Conservation (phyloP, 1,284 basidiomycete species). For the Apiotrichum sp. region DNA sequence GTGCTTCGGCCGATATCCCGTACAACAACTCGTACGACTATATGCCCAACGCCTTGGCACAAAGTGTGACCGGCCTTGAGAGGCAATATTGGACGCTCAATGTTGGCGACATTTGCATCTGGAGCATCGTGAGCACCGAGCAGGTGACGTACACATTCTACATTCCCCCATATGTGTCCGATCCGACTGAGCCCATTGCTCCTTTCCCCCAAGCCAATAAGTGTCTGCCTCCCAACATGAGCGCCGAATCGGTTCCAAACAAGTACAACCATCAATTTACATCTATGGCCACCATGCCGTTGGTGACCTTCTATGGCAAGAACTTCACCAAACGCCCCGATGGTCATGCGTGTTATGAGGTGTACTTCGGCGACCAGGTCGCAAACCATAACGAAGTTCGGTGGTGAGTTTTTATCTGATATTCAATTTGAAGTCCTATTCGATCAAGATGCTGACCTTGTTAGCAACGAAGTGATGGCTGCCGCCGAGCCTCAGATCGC, state of each 20-base stretch:
- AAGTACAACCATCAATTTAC: slow-evolving; percentile 35
- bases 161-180: slow-evolving; percentile 59
- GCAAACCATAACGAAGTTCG: slow-evolving; percentile 80
- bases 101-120: slow-evolving; percentile 37
- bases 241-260: slow-evolving; percentile 21
- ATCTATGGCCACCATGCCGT: slow-evolving; percentile 25
- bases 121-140: slow-evolving; percentile 46
- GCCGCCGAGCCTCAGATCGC: slow-evolving; percentile 40
- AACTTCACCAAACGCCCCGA: slow-evolving; percentile 75
- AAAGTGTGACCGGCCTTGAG: slow-evolving; percentile 7
- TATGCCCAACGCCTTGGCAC: slow-evolving; percentile 11
- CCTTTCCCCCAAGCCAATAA: slow-evolving; percentile 78
- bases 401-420: slow-evolving; percentile 54
- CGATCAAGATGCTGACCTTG: no score
- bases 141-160: slow-evolving; percentile 71
- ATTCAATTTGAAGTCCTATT: no score
- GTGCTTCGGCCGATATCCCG: slow-evolving; percentile 25
- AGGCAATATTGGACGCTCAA: slow-evolving; percentile 32
- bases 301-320: slow-evolving; percentile 62
- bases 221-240: slow-evolving; percentile 66
- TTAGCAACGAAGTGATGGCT: slow-evolving; percentile 54
- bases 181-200: slow-evolving; percentile 64
- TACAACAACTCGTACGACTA: slow-evolving; percentile 16
- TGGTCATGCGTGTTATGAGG: slow-evolving; percentile 49
- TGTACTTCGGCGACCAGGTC: slow-evolving; percentile 84